Evolutionary conservation across 371 early-diverging fungal genomes (phyloP).

Genomic region (Apophysomyces sp.): DNA sequence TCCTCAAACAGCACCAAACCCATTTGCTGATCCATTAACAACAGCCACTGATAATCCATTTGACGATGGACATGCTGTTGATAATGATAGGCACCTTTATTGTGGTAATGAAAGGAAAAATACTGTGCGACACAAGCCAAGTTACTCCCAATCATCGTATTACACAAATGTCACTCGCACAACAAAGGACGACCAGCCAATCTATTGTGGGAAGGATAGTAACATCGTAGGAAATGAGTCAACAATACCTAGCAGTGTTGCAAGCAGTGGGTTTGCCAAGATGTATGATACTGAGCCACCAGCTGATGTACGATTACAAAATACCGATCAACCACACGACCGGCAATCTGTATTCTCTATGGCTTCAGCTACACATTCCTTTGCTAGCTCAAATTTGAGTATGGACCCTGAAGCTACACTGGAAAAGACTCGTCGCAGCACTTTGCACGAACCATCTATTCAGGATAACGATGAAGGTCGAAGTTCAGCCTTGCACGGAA

Average conservation of each 20-base stretch:
- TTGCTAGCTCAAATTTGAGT: not conserved
- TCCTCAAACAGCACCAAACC: not conserved
- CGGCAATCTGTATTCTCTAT: not conserved
- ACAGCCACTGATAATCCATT: conserved; percentile 37
- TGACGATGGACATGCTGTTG: conserved; percentile 27
- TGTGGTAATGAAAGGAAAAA: not conserved
- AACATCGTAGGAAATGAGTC: not conserved
- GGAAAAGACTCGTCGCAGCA: not conserved
- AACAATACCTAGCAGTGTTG: not conserved
- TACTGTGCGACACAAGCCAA: conserved; percentile 19
- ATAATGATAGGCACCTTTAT: conserved; percentile 3
- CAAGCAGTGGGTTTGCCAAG: not conserved
- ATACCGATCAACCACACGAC: not conserved
- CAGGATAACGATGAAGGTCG: conserved; percentile 22
- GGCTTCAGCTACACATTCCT: not conserved
- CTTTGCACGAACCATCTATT: not conserved
- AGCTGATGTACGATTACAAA: not conserved
- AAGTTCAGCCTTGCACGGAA: conserved; percentile 19
- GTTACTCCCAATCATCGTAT: conserved; percentile 36
- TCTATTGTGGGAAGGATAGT: not conserved
- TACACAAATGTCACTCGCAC: not conserved
- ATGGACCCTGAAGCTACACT: not conserved
- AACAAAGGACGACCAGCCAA: not conserved
- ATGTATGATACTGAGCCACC: not conserved
- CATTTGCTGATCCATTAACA: conserved; percentile 13